Evolutionary conservation across 345 rosid genomes (phyloP).

Genomic region (rapeseed (Brassica napus)): Da-Ae NC_063448.1:2343501-2344000

Average conservation of each 20-base stretch:
- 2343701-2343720: conserved; percentile 4
- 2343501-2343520: conserved; percentile 1
- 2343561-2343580: conserved; percentile 44
- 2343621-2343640: background rate
- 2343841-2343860: conserved; percentile 53
- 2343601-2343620: background rate
- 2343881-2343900: conserved; percentile 50
- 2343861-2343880: conserved; percentile 60
- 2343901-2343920: conserved; percentile 36
- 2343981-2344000: conserved; percentile 11
- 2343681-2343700: conserved; percentile 31
- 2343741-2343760: conserved; percentile 18
- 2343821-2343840: conserved; percentile 56
- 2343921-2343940: conserved; percentile 5
- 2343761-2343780: background rate
- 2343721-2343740: conserved; percentile 10
- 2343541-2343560: conserved; percentile 29
- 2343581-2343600: conserved; percentile 26
- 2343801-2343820: background rate
- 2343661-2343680: conserved; percentile 35
- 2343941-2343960: background rate
- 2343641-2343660: conserved; percentile 28
- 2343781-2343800: conserved; percentile 1
- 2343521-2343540: conserved; percentile 6
- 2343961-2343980: background rate